A percentile compares a stretch with the other conserved stretches of the same genome.
Evolutionary conservation across 495 filamentous ascomycete species (phyloP).

Genomic region (Hypoxylon rickii): DNA sequence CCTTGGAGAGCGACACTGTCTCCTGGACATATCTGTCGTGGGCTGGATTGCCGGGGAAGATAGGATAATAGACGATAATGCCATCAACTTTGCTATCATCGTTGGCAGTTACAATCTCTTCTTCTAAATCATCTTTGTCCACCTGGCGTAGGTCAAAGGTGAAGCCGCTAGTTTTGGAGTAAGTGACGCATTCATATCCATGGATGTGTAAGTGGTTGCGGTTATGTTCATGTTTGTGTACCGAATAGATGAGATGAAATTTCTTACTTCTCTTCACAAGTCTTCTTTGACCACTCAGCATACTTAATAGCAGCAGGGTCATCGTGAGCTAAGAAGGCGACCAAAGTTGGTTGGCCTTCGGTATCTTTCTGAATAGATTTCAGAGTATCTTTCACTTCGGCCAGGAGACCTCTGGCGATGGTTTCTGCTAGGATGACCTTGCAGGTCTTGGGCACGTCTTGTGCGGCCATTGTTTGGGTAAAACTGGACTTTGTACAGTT

Average conservation of each 20-base stretch:
- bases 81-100: conserved; percentile 77
- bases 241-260: conserved; percentile 31
- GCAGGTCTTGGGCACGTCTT: conserved; percentile 66
- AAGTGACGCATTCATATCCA: conserved; percentile 18
- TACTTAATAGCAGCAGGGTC: conserved; percentile 93
- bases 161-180: conserved; percentile 69
- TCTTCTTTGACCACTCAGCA: conserved; percentile 96
- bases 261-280: conserved; percentile 88
- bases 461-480: conserved; percentile 43
- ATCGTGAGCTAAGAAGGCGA: conserved; percentile 88
- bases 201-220: conserved; percentile 10
- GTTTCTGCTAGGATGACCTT: conserved; percentile 87
- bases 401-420: conserved; percentile 78
- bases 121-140: conserved; percentile 84
- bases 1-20: conserved; percentile 85
- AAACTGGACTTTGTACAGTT: conserved; percentile 3
- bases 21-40: conserved; percentile 96
- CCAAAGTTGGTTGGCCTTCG: conserved; percentile 69
- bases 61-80: conserved; percentile 98
- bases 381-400: conserved; percentile 75
- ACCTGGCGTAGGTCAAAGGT: conserved; percentile 80
- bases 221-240: no score
- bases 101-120: conserved; percentile 82
- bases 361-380: conserved; percentile 59
- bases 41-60: conserved; percentile 73